Base-by-base conservation (phyloP, 352 stramenopile species). In the Phytophthora fragariae region DNA sequence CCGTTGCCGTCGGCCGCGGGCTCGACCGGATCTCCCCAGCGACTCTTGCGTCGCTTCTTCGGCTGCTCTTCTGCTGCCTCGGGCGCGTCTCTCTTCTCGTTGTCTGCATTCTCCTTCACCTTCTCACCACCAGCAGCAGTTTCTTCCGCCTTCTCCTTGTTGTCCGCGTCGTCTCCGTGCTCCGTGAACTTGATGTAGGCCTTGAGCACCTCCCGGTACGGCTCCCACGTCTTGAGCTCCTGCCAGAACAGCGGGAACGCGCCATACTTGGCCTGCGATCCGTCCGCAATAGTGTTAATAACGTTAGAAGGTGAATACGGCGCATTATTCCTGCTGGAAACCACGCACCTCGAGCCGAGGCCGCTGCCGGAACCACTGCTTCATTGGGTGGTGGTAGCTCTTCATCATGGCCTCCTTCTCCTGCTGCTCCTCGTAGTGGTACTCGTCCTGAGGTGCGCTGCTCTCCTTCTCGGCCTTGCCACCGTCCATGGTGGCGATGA, bases 221-320 rank as follows among this genome's bases (percentile, higher is more conserved):
- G 93, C 44, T 77, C 72, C 97, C 97, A 99, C 52, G 86, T 94
- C 71, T 98, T 91, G 27, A 99, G 83, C 76, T 99, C 96, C 78
- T 98, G 95, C 96, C 96, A 99, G 69, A 99, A 98, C 17, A 93
- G 70, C 41, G 96, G 97, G 81, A 97, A 98, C 15, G 76, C 75
- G n/a, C 96, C 97, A 71, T 98, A 93, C 52, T 90, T 94, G 5
- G 83, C 68, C 65, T 92, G 49, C 59, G 14, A 41, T 41, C 9
- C 10, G 35, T 41, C 8, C 35, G 10, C 35, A 41, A 41, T 41
- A 41, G 35, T 11, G 12, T 4, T 41, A 41, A 41, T 41, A 14
- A 14, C 35, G 12, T 41, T 41, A 41, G 8, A 41, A 27, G 24
- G 24, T 27, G 24, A 27, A 27, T 27, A 41, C 9, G 12, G 35